Base-by-base conservation (phyloP, 768 basidiomycete species). In the Crepidotus variabilis region DNA sequence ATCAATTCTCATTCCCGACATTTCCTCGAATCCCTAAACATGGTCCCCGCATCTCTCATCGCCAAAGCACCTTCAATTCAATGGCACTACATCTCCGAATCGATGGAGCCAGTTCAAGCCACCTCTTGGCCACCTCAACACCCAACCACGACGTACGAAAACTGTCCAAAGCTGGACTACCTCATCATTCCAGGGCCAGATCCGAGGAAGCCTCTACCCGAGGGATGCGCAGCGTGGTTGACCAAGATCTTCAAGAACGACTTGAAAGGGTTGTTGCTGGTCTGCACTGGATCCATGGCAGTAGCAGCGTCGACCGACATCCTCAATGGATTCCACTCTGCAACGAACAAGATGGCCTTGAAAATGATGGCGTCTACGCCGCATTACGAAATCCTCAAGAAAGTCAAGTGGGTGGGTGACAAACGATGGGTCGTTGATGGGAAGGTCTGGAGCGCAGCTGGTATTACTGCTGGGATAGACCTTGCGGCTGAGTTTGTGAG, bases 391-490 rank as follows among this genome's bases (percentile, higher is more conserved):
- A 34, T 34, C 6, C 33, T 63, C 47, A 60, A 56, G 50, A 65
- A 65, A 1, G 66, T 69, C 24, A 61, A 64, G n/a, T 69, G 68
- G 68, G 54, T 69, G 0, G 61, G 61, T 1, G 65, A 69, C 36
- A 57, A 50, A 53, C 54, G 68, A 10, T 69, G 65, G 62, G 48
- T 61, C 5, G 52, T 60, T 10, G 68, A 69, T 49, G 63, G 68
- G 28, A 67, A 66, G 59, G 48, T 69, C 0, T 69, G 68, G 68
- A 69, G 66, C 24, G 59, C 63, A 1, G 66, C 63, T 2, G 68
- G 65, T 3, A 24, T 67, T 14, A 69, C 68, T 43, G 54, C 66
- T 2, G 66, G 68, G 1, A 52, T 69, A 7, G 67, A 69, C 49
- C 62, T 69, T 13, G 67, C 60, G 8, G 65, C 63, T 24, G 68